Evolutionary conservation across 2,329 filamentous ascomycete species (phyloP).

Genomic region (Ophiostoma sp.): DNA sequence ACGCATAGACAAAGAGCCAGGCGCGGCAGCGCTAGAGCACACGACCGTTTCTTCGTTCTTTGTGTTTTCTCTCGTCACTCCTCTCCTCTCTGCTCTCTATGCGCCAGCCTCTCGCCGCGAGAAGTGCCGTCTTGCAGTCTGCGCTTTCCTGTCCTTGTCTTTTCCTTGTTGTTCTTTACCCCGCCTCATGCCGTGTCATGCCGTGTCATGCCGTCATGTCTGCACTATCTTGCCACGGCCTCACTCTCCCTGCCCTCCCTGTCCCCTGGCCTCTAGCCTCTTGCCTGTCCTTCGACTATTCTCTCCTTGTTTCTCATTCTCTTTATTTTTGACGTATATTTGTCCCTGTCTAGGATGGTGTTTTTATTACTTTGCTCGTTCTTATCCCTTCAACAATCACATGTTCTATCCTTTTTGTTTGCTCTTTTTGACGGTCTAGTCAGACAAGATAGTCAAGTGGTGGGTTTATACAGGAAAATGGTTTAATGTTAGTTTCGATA

Average conservation of each 20-base stretch:
- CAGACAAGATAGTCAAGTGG: slow-evolving; percentile 11
- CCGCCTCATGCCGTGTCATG: background rate
- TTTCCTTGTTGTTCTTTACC: background rate
- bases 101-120: background rate
- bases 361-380: slow-evolving; percentile 10
- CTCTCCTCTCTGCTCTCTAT: background rate
- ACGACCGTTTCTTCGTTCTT: background rate
- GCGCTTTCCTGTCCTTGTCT: background rate
- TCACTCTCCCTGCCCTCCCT: background rate
- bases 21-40: background rate
- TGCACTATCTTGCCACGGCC: background rate
- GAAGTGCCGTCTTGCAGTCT: background rate
- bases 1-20: background rate
- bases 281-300: background rate
- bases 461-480: background rate
- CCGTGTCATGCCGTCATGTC: background rate
- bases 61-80: background rate
- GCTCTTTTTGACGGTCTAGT: slow-evolving; percentile 8
- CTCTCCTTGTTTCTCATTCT: background rate
- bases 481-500: background rate
- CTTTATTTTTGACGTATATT: slow-evolving; percentile 16
- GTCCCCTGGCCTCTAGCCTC: background rate
- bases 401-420: slow-evolving; percentile 18
- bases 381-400: slow-evolving; percentile 6
- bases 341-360: slow-evolving; percentile 21